Evolutionary conservation across 805 yeast genomes (phyloP), one percentile per base, ranked within the genome.

Genomic region (Hermanozyma aechmeae): DNA sequence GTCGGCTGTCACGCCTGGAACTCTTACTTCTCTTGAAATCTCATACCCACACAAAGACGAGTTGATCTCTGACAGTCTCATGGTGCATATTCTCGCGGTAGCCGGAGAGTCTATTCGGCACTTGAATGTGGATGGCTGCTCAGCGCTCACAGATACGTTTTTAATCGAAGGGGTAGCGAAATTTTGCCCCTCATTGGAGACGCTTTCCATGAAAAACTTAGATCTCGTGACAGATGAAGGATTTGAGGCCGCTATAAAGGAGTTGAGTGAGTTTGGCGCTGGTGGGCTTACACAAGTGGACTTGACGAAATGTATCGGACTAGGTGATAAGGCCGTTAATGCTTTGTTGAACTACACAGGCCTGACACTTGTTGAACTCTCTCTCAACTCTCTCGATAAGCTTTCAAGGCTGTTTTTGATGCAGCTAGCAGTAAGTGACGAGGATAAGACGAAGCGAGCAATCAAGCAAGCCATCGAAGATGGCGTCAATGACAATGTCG

Each of bases 191-290:
- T 64, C 58, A 11, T 49, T 87, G 27, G 69, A 76, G 21, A 60
- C 59, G 13, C 47, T 89, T 8, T 76, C 86, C 2, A 50, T 87
- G 27, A 65, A 58, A 13, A 58, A 57, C 9, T 51, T 86, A 12
- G 81, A 76, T 33, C 76, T 72, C 36, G 52, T 89, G 15, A 76
- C 93, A 0, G 76, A 78, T 38, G 79, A 69, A 14, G 87, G 87
- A 0, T 49, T 86, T 33, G 57, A 60, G 0, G 60, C 60, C 5
- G 61, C 85, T 13, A 80, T 86, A 43, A 51, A 57, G 2, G 59
- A 67, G 14, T 79, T 82, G 74, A 43, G 53, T 3, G 42, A 35
- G 4, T 51, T 64, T 3, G 73, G 66, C 44, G 44, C 48, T 21
- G 71, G 65, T 3, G 86, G 87, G 0, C 52, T 89, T 24, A 66